Evolutionary conservation across 495 filamentous ascomycete genomes (phyloP).

Genomic region (Umbilicaria muhlenbergii): DNA sequence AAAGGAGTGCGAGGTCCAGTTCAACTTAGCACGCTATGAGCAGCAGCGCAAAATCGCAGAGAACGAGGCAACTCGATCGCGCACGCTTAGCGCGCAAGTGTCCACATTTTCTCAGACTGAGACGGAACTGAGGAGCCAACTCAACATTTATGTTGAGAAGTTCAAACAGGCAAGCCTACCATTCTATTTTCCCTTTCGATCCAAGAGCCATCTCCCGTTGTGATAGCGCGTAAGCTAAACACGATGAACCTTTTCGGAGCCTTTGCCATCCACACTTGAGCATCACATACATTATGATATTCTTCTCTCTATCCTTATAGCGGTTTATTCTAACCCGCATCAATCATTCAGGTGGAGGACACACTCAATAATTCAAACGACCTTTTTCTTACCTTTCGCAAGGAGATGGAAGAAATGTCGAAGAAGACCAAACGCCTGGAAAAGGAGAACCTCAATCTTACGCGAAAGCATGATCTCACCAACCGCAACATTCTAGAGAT

Average conservation of each 20-base stretch:
- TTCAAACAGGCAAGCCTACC: constrained; percentile 81
- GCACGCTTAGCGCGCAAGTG: constrained; percentile 76
- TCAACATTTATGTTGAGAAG: constrained; percentile 98
- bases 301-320: too few species aligned
- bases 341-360: constrained; percentile 68
- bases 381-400: constrained; percentile 91
- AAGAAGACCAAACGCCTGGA: constrained; percentile 97
- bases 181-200: neutral
- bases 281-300: too few species aligned
- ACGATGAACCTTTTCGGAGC: too few species aligned
- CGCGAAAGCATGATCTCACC: constrained; percentile 82
- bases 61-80: constrained; percentile 57
- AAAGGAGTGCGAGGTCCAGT: constrained; percentile 94
- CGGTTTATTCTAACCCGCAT: too few species aligned
- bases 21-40: constrained; percentile 71
- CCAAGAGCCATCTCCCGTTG: neutral
- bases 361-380: constrained; percentile 98
- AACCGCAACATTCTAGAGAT: constrained; percentile 94
- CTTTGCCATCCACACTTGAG: too few species aligned
- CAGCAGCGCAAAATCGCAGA: constrained; percentile 79
- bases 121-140: constrained; percentile 78
- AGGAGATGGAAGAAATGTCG: constrained; percentile 99
- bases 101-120: constrained; percentile 95
- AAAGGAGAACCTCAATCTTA: constrained; percentile 85
- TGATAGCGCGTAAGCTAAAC: too few species aligned